Evolutionary conservation across 768 basidiomycete species (phyloP).

Genomic region (Lactifluus piperatus): DNA sequence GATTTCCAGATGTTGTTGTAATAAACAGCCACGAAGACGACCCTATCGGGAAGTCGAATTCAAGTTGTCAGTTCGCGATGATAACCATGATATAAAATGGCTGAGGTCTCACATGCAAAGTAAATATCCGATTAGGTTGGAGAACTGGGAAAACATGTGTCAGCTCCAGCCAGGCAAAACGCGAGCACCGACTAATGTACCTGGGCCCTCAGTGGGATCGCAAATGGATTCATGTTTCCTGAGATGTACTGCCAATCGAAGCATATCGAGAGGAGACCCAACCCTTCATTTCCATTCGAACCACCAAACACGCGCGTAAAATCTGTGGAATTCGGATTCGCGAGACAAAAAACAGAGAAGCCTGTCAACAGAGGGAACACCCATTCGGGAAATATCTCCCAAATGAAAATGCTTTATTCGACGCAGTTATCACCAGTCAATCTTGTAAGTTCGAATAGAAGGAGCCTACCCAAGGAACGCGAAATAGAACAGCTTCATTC

Average conservation of each 20-base stretch:
- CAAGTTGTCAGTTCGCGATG: background rate
- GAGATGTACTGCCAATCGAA: constrained; percentile 27
- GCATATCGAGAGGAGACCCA: constrained; percentile 24
- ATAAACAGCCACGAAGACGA: constrained; percentile 24
- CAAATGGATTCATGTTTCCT: constrained; percentile 35
- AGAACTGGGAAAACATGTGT: constrained; percentile 28
- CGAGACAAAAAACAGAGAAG: constrained; percentile 26
- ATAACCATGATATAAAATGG: background rate
- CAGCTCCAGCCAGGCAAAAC: background rate
- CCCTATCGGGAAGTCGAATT: constrained; percentile 3
- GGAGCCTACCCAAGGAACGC: constrained; percentile 30
- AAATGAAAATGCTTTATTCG: constrained; percentile 27
- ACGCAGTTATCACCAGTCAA: constrained; percentile 24
- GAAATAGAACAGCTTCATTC: constrained; percentile 42
- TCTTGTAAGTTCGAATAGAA: constrained; percentile 23
- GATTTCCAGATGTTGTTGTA: constrained; percentile 25
- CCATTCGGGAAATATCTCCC: constrained; percentile 20
- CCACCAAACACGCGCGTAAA: constrained; percentile 24
- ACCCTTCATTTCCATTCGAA: constrained; percentile 22
- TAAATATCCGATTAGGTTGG: constrained; percentile 39
- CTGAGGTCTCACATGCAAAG: constrained; percentile 38
- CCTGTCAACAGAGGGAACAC: constrained; percentile 24
- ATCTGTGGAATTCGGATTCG: constrained; percentile 19
- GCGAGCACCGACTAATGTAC: background rate
- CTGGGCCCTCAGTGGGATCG: constrained; percentile 46